Conservation (phyloP, 2,329 filamentous ascomycete species). For the Talaromyces sp. region DNA sequence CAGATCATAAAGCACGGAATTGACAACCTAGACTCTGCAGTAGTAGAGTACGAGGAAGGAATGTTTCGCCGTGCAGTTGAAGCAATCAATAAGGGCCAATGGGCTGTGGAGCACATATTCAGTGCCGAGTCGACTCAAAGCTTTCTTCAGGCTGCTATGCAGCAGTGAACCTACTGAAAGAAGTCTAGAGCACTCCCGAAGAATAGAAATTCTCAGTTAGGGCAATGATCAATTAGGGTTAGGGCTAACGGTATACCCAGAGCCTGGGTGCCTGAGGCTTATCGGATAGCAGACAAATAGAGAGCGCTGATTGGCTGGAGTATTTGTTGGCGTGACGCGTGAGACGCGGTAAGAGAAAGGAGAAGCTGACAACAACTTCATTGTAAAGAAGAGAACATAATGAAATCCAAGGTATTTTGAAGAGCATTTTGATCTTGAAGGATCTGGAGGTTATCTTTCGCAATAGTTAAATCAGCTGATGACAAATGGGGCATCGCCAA, state of each 20-base stretch:
- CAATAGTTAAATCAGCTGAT: not conserved
- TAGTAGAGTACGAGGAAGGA: slow-evolving; percentile 26
- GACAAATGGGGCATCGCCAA: slow-evolving; percentile 12
- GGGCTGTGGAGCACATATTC: slow-evolving; percentile 13
- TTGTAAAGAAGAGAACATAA: not conserved
- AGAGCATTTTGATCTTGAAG: not conserved
- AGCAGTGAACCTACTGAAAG: not conserved
- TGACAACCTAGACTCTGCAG: slow-evolving; percentile 24
- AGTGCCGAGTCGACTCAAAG: slow-evolving; percentile 15
- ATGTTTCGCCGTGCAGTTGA: slow-evolving; percentile 28
- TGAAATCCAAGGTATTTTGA: not conserved
- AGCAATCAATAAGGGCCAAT: slow-evolving; percentile 19
- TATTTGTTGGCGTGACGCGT: slow-evolving; percentile 16
- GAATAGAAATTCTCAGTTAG: not conserved
- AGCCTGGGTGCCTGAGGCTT: slow-evolving; percentile 7
- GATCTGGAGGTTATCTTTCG: not conserved
- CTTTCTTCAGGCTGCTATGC: slow-evolving; percentile 9
- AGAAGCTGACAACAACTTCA: not conserved
- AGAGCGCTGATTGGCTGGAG: slow-evolving; percentile 9
- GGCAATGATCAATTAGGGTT: not conserved
- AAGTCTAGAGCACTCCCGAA: not conserved
- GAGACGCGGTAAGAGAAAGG: slow-evolving; percentile 13
- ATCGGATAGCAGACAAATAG: not conserved
- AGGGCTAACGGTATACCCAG: not conserved
- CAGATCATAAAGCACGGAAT: slow-evolving; percentile 15